phyloP scores from a whole-genome alignment of 768 basidiomycete genomes.

The Rhizopogon salebrosus region DNA sequence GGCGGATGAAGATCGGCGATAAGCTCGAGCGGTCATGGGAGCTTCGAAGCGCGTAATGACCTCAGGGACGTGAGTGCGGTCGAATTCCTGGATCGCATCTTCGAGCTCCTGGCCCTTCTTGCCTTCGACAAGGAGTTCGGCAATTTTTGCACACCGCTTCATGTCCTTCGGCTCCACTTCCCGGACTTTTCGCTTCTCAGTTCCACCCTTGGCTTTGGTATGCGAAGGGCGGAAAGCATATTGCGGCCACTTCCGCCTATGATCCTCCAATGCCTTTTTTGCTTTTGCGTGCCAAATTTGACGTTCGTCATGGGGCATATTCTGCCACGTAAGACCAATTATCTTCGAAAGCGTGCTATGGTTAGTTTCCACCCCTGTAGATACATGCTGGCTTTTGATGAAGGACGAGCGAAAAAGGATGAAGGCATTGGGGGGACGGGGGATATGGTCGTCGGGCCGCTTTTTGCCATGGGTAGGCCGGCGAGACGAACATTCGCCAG shows the following conservation, averaged over 20 bases:
- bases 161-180: slow-evolving; percentile 47
- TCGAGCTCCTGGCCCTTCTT: slow-evolving; percentile 61
- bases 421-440: slow-evolving; percentile 82
- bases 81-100: slow-evolving; percentile 56
- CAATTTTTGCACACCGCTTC: slow-evolving; percentile 63
- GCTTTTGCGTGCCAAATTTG: slow-evolving; percentile 77
- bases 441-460: slow-evolving; percentile 71
- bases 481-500: slow-evolving; percentile 30
- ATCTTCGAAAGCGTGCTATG: slow-evolving; percentile 83
- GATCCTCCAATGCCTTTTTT: slow-evolving; percentile 65
- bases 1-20: slow-evolving; percentile 63
- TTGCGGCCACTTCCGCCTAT: slow-evolving; percentile 64
- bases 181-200: slow-evolving; percentile 29
- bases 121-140: slow-evolving; percentile 59
- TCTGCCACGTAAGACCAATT: slow-evolving; percentile 80
- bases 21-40: slow-evolving; percentile 67
- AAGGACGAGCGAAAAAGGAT: slow-evolving; percentile 83
- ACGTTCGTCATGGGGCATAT: slow-evolving; percentile 68
- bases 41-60: slow-evolving; percentile 69
- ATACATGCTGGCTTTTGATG: slow-evolving; percentile 74
- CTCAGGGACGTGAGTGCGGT: slow-evolving; percentile 46
- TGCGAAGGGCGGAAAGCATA: slow-evolving; percentile 71
- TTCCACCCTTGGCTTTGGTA: slow-evolving; percentile 21
- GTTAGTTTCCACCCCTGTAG: slow-evolving; percentile 73
- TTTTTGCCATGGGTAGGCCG: slow-evolving; percentile 59